Percentiles rank a stretch among this genome's conserved stretches.
phyloP scores from a whole-genome alignment of 176 grass and related monocot species.

The Eleusine coracana region DNA sequence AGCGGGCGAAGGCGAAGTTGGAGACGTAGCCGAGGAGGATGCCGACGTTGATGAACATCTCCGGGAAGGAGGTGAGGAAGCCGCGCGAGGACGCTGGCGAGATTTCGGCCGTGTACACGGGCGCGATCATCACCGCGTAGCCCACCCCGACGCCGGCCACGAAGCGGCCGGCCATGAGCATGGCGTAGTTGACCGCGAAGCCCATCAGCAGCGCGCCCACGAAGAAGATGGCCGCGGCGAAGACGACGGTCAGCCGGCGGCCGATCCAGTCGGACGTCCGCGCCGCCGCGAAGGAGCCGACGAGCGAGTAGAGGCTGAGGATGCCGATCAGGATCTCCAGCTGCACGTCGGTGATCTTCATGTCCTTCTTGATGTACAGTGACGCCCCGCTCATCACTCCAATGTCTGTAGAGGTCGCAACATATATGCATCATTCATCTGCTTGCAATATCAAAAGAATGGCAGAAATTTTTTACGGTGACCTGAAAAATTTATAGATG shows the following conservation, averaged over 20 bases:
- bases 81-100: constrained; percentile 34
- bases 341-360: constrained; percentile 54
- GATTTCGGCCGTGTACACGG: constrained; percentile 72
- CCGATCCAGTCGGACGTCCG: constrained; percentile 72
- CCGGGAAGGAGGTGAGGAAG: constrained; percentile 62
- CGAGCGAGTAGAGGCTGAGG: constrained; percentile 59
- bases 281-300: constrained; percentile 63
- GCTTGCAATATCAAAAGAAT: too few relatives aligned
- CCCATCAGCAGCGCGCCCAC: constrained; percentile 60
- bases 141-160: constrained; percentile 66
- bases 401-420: constrained; percentile 32
- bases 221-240: constrained; percentile 63
- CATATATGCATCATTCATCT: too few relatives aligned
- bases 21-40: constrained; percentile 71
- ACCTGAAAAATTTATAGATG: too few relatives aligned
- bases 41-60: constrained; percentile 71
- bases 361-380: constrained; percentile 56
- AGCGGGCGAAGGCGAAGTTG: constrained; percentile 56
- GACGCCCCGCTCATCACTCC: constrained; percentile 70
- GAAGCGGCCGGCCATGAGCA: constrained; percentile 68
- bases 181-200: constrained; percentile 49
- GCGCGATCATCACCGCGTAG: constrained; percentile 65
- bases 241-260: constrained; percentile 60
- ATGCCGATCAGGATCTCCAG: constrained; percentile 67
- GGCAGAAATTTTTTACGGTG: too few relatives aligned